Percentiles rank a stretch among this genome's conserved stretches.
Evolutionary conservation across 306 rosid genomes (phyloP).

Genomic region (Psophocarpus tetragonolobus): DNA sequence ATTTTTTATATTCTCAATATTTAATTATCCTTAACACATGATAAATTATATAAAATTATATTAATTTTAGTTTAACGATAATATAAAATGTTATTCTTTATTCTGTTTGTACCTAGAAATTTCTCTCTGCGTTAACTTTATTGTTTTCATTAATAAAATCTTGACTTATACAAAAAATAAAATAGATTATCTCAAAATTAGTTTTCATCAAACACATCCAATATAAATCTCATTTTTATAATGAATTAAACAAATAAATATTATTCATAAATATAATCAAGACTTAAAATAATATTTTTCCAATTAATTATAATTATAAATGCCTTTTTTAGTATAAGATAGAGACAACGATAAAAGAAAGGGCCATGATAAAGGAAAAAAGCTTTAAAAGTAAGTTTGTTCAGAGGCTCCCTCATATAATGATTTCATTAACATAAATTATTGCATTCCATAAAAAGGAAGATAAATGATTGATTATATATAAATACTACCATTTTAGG

Average conservation of each 20-base stretch:
- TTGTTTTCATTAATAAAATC: too few relatives aligned
- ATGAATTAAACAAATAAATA: neutral
- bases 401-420: neutral
- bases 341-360: neutral
- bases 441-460: too few relatives aligned
- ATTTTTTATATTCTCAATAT: neutral
- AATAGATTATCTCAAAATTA: neutral
- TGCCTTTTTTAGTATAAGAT: neutral
- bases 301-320: neutral
- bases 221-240: neutral
- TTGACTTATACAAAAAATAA: too few relatives aligned
- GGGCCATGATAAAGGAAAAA: neutral
- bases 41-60: neutral
- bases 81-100: neutral
- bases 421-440: neutral
- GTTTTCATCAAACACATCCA: neutral
- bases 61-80: neutral
- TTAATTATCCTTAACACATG: neutral
- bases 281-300: neutral
- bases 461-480: too few relatives aligned
- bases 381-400: neutral
- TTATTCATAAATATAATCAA: neutral
- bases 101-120: too few relatives aligned
- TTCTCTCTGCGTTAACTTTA: too few relatives aligned
- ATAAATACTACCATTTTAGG: neutral